Base-by-base conservation (phyloP, 305 asterid species). In the Fraxinus xanthoxyloides region DNA sequence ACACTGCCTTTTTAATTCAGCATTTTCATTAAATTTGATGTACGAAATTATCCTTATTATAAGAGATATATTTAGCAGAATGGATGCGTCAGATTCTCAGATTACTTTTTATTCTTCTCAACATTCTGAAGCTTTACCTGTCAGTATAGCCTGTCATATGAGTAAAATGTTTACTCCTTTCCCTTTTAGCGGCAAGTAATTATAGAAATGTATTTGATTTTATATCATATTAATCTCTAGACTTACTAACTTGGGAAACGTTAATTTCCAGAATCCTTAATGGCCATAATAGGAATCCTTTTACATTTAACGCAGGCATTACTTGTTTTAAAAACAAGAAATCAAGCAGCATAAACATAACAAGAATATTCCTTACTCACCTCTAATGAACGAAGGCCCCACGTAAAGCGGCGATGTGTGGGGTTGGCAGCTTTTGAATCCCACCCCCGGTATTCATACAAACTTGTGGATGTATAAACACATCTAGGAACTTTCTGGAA, bases 391-490 rank as follows among this genome's bases (percentile, higher is more conserved):
- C 95, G 89, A 65, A 92, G 91, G 59, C 97, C 97, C 97, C 97
- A 93, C 2, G 97, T 89, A 84, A 93, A 92, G 46, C 93, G 90
- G 69, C 91, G 97, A 74, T 91, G 97, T 3, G 92, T 87, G 40
- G 93, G 87, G 82, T 93, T 93, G 75, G 94, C 97, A 15, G 95
- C 90, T 88, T 93, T 93, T 24, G 97, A 90, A 86, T 91, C 95
- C 95, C 94, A 92, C 69, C 97, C 97, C 17, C 97, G 87, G 83
- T 92, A 92, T 82, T 92, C 97, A 23, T 84, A 87, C 85, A 92
- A 85, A 82, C 94, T 87, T 26, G 97, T 92, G 15, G 94, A 89
- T 67, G 95, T 88, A 84, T 92, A 92, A 46, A 92, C 95, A 76
- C 97, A 92, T 85, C 97, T 85, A 19, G 95, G 90, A 85, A 92